Base-by-base conservation (phyloP, 208 protist genomes). In the Endotrypanum monterogeii region DNA sequence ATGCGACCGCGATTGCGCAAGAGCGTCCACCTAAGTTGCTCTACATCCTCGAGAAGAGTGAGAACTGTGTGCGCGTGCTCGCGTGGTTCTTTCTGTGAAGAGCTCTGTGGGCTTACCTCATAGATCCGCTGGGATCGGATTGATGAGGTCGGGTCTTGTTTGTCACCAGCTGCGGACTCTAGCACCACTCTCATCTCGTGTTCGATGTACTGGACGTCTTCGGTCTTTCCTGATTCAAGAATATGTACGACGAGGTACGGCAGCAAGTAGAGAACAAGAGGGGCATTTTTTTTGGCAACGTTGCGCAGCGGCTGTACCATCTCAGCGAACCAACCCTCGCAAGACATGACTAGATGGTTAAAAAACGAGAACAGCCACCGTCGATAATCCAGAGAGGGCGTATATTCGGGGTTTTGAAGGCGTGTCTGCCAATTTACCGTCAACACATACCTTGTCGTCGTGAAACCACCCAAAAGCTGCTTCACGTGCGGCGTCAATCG, bases 31-130 rank as follows among this genome's bases (percentile, higher is more conserved):
- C 80, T 76, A 12, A 96, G 76, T 50, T 88, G 86, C 67, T 91
- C 76, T n/a, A 96, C 62, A 71, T 92, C 84, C 70, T 96, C 89
- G 0, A 96, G 76, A 41, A 90, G 58, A 63, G 84, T 67, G 46
- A 96, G 84, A 1, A 94, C 44, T n/a, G 82, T 83, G 73, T 94
- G 92, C 18, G 87, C 76, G 78, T 96, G 92, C 73, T 93, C 88
- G 39, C 89, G 84, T 35, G 92, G 79, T 16, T 76, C 73, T 35
- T 83, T 51, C 30, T 41, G 7, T 20, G 63, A 69, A n/a, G 20
- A 37, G 28, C 16, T 57, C 11, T 71, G 62, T 0, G 78, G 67
- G 28, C 41, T 52, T 20, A 57, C 39, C 69, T 74, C 69, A 65
- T 77, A 70, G n/a, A 73, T 52, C 18, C 75, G 83, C 58, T 93